Conservation (phyloP, 768 basidiomycete species). For the Pleurotus salmoneostramineus region DNA sequence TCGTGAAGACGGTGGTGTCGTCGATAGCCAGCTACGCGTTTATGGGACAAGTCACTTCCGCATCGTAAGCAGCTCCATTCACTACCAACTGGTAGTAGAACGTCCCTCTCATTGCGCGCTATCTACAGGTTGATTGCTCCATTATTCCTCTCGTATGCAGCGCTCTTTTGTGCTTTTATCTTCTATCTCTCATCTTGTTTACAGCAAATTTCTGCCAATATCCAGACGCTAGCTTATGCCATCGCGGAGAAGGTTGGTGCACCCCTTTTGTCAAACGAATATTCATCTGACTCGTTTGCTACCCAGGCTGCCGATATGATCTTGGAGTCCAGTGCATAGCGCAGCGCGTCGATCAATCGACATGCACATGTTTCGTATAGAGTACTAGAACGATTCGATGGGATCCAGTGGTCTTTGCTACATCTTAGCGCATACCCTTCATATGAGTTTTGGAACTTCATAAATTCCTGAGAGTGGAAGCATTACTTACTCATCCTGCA, state of each 20-base stretch:
- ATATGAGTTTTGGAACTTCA: too few species aligned
- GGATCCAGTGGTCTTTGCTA: too few species aligned
- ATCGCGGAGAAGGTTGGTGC: conserved; percentile 14
- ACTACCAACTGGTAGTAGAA: too few species aligned
- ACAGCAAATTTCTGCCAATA: conserved; percentile 22
- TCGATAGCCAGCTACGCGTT: conserved; percentile 9
- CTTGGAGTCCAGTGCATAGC: neutral
- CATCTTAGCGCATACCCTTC: too few species aligned
- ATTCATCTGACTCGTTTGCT: neutral
- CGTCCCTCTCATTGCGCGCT: neutral
- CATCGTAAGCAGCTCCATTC: neutral
- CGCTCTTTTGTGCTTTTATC: conserved; percentile 22
- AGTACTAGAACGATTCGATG: too few species aligned
- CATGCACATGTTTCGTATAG: too few species aligned
- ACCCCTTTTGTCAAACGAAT: neutral
- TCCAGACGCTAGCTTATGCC: conserved; percentile 14
- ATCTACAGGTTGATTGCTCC: neutral
- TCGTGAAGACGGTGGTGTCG: conserved; percentile 28
- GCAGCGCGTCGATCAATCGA: too few species aligned
- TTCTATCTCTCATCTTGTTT: conserved; percentile 25
- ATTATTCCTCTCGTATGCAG: neutral
- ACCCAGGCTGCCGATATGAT: neutral
- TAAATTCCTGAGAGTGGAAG: too few species aligned
- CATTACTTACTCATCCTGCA: too few species aligned
- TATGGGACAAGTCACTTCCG: conserved; percentile 11